These are phyloP conservation scores for Suhomyces coccinellae DNA, from an alignment of 1,139 yeast species.

Conservation along the genomic window DNA sequence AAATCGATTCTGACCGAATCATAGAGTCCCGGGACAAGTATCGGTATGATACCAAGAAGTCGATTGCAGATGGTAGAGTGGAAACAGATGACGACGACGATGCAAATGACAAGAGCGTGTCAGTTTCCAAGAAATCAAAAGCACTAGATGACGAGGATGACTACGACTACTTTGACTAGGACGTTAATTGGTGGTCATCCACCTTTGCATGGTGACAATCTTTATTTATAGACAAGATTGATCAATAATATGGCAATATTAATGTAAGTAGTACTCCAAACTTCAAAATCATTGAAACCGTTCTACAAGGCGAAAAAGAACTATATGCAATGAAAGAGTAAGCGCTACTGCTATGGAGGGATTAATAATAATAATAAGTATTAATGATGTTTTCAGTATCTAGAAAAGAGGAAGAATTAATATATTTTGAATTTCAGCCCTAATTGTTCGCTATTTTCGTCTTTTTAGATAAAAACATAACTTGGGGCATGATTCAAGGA, in stretches of 20 bases:
- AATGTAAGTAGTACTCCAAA: too few relatives aligned
- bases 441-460: too few relatives aligned
- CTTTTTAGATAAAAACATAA: too few relatives aligned
- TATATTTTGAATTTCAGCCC: too few relatives aligned
- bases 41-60: constrained; percentile 5
- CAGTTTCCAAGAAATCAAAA: not conserved
- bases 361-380: too few relatives aligned
- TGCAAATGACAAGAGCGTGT: not conserved
- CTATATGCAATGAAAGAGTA: too few relatives aligned
- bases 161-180: constrained; percentile 7
- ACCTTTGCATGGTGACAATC: constrained; percentile 1
- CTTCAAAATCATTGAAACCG: too few relatives aligned
- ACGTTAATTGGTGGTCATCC: not conserved
- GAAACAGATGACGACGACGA: constrained; percentile 10
- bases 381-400: too few relatives aligned
- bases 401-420: too few relatives aligned
- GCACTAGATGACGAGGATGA: constrained; percentile 2
- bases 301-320: too few relatives aligned
- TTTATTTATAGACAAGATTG: not conserved
- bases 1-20: constrained; percentile 61
- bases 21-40: constrained; percentile 39
- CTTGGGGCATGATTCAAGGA: too few relatives aligned
- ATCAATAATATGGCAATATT: not conserved
- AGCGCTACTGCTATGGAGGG: too few relatives aligned
- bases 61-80: not conserved